phyloP scores from a whole-genome alignment of 306 rosid genomes.

The Begonia loranthoides region DNA sequence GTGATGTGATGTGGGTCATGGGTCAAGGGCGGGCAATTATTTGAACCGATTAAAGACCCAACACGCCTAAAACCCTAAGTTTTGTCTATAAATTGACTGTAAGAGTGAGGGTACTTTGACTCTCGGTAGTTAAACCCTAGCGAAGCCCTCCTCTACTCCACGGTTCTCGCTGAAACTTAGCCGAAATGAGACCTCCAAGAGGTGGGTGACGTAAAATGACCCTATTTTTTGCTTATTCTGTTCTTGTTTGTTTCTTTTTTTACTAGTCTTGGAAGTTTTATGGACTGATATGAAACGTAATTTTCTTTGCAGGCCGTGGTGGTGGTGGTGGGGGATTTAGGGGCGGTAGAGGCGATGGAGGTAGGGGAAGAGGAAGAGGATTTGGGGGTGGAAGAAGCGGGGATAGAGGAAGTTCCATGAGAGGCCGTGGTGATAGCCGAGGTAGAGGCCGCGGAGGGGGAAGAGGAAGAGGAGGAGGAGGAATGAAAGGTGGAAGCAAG shows the following conservation, averaged over 20 bases:
- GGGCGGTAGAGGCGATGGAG: slow-evolving; percentile 3
- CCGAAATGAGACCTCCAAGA: slow-evolving; percentile 2
- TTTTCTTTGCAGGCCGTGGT: slow-evolving; percentile 18
- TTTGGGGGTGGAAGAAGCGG: slow-evolving; percentile 8
- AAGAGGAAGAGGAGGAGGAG: slow-evolving; percentile 21
- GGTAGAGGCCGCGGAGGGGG: slow-evolving; percentile 10
- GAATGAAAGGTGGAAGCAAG: slow-evolving; percentile 31
- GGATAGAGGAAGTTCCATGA: slow-evolving; percentile 3
- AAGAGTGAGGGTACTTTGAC: not conserved
- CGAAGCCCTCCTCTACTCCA: not conserved
- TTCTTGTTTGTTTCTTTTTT: not conserved
- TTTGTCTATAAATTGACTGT: not conserved
- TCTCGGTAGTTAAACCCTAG: not conserved
- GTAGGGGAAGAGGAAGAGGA: slow-evolving; percentile 17
- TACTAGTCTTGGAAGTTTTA: not conserved
- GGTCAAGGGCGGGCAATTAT: too few relatives aligned
- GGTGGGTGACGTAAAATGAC: not conserved
- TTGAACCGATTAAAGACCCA: too few relatives aligned
- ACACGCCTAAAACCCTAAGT: not conserved
- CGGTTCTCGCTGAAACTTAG: not conserved
- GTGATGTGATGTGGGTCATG: too few relatives aligned
- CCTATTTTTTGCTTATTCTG: not conserved
- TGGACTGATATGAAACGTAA: not conserved
- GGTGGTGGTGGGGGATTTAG: slow-evolving; percentile 23
- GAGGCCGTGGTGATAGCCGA: slow-evolving; percentile 15